Conservation (phyloP, 225 moss, liverwort and hornwort genomes). For the Lunularia cruciata region DNA sequence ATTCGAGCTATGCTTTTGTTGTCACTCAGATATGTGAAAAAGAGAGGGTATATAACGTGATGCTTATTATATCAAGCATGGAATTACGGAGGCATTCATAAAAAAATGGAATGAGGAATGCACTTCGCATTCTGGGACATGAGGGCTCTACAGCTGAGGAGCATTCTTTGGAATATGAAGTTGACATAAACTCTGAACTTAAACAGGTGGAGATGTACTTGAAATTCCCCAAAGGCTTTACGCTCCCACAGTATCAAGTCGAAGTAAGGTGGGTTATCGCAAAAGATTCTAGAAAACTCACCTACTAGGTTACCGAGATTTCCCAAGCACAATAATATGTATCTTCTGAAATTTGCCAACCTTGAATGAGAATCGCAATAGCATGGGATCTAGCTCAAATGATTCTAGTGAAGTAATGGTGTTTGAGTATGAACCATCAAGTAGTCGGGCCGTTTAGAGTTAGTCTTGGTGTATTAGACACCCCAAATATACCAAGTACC, state of each 20-base stretch:
- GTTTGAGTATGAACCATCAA: no score
- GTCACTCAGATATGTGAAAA: constrained; percentile 85
- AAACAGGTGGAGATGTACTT: constrained; percentile 82
- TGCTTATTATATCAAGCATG: constrained; percentile 67
- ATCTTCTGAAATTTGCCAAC: no score
- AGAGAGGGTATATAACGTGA: constrained; percentile 49
- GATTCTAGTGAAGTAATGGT: no score
- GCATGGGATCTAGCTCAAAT: no score
- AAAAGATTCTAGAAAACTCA: no score
- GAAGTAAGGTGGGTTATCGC: constrained; percentile 42
- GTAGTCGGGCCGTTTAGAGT: no score
- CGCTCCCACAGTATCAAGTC: constrained; percentile 38
- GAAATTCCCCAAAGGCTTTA: constrained; percentile 51
- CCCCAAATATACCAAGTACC: no score
- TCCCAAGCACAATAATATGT: no score
- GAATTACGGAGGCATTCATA: constrained; percentile 75
- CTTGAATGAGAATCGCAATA: no score
- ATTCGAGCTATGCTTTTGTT: background rate
- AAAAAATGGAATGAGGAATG: constrained; percentile 88
- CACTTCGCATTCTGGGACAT: constrained; percentile 53
- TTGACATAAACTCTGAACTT: constrained; percentile 55
- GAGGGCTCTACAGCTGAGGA: constrained; percentile 40
- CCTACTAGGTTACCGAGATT: no score
- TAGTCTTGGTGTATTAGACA: no score
- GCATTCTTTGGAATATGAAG: constrained; percentile 64